phyloP scores from a whole-genome alignment of 2,329 filamentous ascomycete species.

The Fonsecaea erecta region DNA sequence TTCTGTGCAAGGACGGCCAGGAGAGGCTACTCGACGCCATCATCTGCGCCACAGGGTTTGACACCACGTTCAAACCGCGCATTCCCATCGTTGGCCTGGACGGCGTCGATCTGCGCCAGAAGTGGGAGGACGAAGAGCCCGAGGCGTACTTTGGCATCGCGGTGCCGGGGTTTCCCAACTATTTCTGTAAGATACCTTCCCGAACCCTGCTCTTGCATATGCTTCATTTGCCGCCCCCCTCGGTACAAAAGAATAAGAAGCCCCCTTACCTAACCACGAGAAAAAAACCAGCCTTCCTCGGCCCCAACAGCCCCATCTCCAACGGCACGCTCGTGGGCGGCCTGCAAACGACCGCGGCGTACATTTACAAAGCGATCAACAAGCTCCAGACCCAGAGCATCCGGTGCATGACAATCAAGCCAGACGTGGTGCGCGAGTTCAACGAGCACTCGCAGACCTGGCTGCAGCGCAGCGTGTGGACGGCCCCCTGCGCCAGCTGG shows the following conservation, averaged over 20 bases:
- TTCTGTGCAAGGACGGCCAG: constrained; percentile 40
- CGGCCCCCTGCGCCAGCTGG: constrained; percentile 22
- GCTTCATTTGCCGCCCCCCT: background rate
- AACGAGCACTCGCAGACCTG: constrained; percentile 16
- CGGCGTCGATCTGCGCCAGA: constrained; percentile 37
- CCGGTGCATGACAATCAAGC: constrained; percentile 21
- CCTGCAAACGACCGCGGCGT: constrained; percentile 36
- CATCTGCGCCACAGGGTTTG: constrained; percentile 46
- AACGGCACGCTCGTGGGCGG: constrained; percentile 37
- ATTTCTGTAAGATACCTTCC: constrained; percentile 32
- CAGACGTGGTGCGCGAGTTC: constrained; percentile 25
- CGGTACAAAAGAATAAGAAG: background rate
- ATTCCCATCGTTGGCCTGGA: background rate
- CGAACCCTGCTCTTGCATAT: no score
- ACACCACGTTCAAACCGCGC: constrained; percentile 42
- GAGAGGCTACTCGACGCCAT: constrained; percentile 41
- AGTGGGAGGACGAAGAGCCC: constrained; percentile 35
- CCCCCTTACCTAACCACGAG: background rate
- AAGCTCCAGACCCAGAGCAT: constrained; percentile 18
- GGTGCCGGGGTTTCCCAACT: constrained; percentile 41
- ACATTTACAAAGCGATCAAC: constrained; percentile 38
- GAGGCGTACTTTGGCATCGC: constrained; percentile 38
- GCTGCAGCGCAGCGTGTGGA: constrained; percentile 25
- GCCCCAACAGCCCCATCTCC: constrained; percentile 41
- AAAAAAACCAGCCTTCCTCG: constrained; percentile 38